These are phyloP conservation scores for Zasmidium angulare DNA, from an alignment of 2,329 filamentous ascomycete species.

Conservation along the genomic window DNA sequence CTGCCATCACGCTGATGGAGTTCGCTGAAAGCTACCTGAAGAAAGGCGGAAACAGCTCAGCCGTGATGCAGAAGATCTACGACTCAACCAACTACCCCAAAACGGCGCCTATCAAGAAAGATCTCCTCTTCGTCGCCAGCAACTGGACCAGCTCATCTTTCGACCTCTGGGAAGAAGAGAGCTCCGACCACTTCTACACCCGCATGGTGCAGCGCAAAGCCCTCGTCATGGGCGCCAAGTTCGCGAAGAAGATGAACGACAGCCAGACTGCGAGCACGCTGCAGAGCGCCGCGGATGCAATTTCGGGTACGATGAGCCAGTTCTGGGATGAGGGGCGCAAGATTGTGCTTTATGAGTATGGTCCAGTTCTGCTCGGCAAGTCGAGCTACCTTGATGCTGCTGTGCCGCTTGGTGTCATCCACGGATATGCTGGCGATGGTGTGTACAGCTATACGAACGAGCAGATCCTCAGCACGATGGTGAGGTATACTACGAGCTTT, in stretches of 20 bases:
- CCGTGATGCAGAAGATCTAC: conserved; percentile 31
- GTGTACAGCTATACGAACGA: conserved; percentile 36
- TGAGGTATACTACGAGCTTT: conserved; percentile 33
- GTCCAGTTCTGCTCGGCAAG: conserved; percentile 33
- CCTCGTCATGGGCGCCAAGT: conserved; percentile 28
- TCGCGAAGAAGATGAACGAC: conserved; percentile 34
- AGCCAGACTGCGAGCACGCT: conserved; percentile 28
- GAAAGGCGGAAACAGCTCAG: conserved; percentile 27
- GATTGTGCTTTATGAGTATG: conserved; percentile 35
- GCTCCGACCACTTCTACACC: conserved; percentile 34
- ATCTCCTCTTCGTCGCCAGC: conserved; percentile 33
- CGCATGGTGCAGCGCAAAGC: conserved; percentile 33
- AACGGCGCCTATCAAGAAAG: conserved; percentile 29
- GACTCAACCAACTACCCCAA: conserved; percentile 27
- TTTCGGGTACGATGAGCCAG: conserved; percentile 28
- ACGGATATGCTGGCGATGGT: conserved; percentile 34
- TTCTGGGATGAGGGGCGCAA: conserved; percentile 35
- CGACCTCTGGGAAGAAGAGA: conserved; percentile 36
- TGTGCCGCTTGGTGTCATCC: conserved; percentile 34
- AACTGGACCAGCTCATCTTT: conserved; percentile 32
- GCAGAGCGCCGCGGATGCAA: conserved; percentile 25
- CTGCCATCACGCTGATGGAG: conserved; percentile 33
- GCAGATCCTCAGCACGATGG: conserved; percentile 31
- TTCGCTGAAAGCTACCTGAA: conserved; percentile 32
- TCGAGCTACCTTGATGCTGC: conserved; percentile 36